A percentile compares a stretch with the other conserved stretches of the same genome.
phyloP scores from a whole-genome alignment of 371 early-diverging fungal species.

The Cokeromyces recurvatus region DNA sequence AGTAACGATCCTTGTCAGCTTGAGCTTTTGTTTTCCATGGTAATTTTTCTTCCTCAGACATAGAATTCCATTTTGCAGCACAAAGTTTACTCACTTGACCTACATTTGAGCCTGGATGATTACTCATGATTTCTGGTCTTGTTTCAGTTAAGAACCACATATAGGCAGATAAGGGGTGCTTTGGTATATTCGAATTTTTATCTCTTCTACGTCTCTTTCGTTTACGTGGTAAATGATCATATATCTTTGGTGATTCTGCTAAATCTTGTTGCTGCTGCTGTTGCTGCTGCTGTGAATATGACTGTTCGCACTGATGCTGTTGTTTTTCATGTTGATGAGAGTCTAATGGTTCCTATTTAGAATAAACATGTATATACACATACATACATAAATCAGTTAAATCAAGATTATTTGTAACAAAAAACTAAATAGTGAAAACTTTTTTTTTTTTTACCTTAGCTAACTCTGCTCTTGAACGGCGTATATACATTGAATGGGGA shows the following conservation, averaged over 20 bases:
- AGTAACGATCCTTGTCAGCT: constrained; percentile 72
- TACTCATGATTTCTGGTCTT: constrained; percentile 55
- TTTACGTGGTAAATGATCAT: too few relatives aligned
- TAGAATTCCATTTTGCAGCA: constrained; percentile 63
- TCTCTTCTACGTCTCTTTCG: too few relatives aligned
- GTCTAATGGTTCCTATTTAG: too few relatives aligned
- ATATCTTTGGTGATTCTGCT: constrained; percentile 24
- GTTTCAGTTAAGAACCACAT: constrained; percentile 68
- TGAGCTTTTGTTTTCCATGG: constrained; percentile 66
- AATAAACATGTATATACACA: too few relatives aligned
- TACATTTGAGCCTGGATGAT: constrained; percentile 64
- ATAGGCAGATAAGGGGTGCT: constrained; percentile 78
- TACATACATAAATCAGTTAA: too few relatives aligned
- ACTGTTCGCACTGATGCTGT: too few relatives aligned
- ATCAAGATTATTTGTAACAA: too few relatives aligned
- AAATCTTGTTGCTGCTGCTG: too few relatives aligned
- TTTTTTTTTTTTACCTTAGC: constrained; percentile 24
- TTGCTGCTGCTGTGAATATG: too few relatives aligned
- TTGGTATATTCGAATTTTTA: constrained; percentile 68
- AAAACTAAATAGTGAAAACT: too few relatives aligned
- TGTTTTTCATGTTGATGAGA: too few relatives aligned
- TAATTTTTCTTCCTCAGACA: constrained; percentile 51
- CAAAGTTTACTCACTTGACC: constrained; percentile 69
- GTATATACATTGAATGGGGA: constrained; percentile 64
- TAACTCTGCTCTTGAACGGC: constrained; percentile 61